Evolutionary conservation across 2,329 filamentous ascomycete genomes (phyloP), one percentile per base, ranked within the genome.

Genomic region (Cytospora paraplurivora): DNA sequence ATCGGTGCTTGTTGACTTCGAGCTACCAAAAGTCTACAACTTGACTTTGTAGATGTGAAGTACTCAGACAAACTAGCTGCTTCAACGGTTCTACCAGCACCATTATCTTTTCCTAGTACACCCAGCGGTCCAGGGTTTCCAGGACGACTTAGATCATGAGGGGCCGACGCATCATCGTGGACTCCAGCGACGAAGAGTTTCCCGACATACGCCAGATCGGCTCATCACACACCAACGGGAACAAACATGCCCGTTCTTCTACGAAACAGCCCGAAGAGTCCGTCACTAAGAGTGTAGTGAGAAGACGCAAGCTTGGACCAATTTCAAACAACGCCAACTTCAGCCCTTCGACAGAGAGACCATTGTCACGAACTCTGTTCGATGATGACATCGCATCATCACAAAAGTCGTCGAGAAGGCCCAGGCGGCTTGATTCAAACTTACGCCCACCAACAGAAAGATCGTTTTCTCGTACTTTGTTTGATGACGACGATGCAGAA

Each of bases 151-250:
- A 17, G 50, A 35, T 34, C 32, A 66, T 66, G 64, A 66, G 64
- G 47, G 50, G 41, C 50, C 59, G 64, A 17, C 64, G 62, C 35
- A 66, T 69, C 62, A 63, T 67, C 37, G 47, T 69, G 35, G 70
- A 75, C 7, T 70, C 74, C 19, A 75, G 73, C 59, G 76, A 79
- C 21, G 78, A 81, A 50, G 79, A 80, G 38, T 74, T 80, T 33
- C 77, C 79, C 1, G 76, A 77, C 38, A 63, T 79, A 32, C 72
- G 75, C 47, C 71, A 72, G 2, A 64, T 79, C 7, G 49, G 35
- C 19, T 33, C 41, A 27, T 47, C 47, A 38, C 56, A 35, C n/a
- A 47, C 13, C 7, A 37, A 56, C 17, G 34, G 51, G 13, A 21
- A 15, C 38, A 56, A 38, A 32, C 8, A 37, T 38, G 6, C n/a